Evolutionary conservation across 805 yeast species (phyloP).

Genomic region (Candida xyloterini): DNA sequence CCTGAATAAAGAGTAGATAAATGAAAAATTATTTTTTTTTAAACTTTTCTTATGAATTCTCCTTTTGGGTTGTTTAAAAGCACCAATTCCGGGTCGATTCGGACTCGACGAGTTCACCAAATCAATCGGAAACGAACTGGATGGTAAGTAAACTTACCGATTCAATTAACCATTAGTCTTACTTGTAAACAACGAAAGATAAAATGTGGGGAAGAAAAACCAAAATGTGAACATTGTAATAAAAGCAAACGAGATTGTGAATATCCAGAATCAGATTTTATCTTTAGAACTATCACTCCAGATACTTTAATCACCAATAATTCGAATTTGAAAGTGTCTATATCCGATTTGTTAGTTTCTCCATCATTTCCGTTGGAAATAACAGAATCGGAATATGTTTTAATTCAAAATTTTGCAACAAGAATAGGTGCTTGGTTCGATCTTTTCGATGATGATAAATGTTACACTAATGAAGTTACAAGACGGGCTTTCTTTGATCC

Average conservation of each 20-base stretch:
- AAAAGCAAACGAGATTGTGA: constrained; percentile 7
- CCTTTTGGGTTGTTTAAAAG: no score
- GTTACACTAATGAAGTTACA: constrained; percentile 7
- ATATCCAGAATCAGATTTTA: constrained; percentile 5
- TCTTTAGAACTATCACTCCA: constrained; percentile 4
- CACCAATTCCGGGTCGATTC: no score
- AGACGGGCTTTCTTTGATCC: constrained; percentile 13
- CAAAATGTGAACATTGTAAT: constrained; percentile 5
- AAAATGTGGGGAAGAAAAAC: constrained; percentile 12
- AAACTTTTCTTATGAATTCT: no score
- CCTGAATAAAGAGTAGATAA: constrained; percentile 1
- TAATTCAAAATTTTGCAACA: constrained; percentile 10
- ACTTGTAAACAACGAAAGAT: constrained; percentile 15
- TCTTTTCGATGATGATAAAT: constrained; percentile 9
- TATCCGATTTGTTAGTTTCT: background rate
- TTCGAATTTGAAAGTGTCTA: background rate
- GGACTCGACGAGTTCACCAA: background rate
- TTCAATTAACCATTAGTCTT: background rate
- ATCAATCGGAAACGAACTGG: constrained; percentile 8
- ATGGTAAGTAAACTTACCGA: constrained; percentile 6
- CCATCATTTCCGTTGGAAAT: background rate
- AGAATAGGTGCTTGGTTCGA: constrained; percentile 15
- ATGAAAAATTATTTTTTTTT: no score
- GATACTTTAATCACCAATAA: background rate
- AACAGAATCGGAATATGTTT: constrained; percentile 3